phyloP scores from a whole-genome alignment of 176 grass and related monocot species.

The Juncus inflexus region DNA sequence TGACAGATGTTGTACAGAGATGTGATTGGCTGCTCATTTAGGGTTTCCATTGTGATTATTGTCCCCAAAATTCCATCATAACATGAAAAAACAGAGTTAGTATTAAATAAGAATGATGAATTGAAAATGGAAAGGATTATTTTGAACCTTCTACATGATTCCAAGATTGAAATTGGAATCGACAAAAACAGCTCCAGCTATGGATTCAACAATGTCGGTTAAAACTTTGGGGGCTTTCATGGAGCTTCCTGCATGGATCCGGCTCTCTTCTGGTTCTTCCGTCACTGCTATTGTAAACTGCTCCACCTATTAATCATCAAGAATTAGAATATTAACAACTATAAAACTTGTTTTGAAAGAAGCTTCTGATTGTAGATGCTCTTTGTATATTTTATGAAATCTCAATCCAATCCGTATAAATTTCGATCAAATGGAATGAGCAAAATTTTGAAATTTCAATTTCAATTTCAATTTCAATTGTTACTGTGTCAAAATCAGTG shows the following conservation, averaged over 20 bases:
- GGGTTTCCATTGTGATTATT: constrained; percentile 61
- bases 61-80: constrained; percentile 57
- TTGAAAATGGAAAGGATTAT: not conserved
- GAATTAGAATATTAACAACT: no score
- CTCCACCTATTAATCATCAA: constrained; percentile 26
- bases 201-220: constrained; percentile 69
- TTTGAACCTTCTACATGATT: constrained; percentile 63
- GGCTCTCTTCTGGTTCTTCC: constrained; percentile 35
- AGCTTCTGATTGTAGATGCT: no score
- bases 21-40: constrained; percentile 72
- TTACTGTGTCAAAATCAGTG: no score
- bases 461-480: no score
- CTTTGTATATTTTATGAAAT: not conserved
- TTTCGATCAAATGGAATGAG: no score
- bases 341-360: constrained; percentile 1
- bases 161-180: constrained; percentile 76
- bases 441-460: no score
- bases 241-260: constrained; percentile 45
- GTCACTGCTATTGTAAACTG: constrained; percentile 47
- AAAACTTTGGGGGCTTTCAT: constrained; percentile 68
- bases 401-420: no score
- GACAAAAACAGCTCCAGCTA: constrained; percentile 60
- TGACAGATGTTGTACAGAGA: constrained; percentile 57
- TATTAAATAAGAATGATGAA: no score
- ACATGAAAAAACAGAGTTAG: constrained; percentile 22